These are phyloP conservation scores for Irpex sp. DNA, from an alignment of 1,284 basidiomycete species.

Conservation along the genomic window DNA sequence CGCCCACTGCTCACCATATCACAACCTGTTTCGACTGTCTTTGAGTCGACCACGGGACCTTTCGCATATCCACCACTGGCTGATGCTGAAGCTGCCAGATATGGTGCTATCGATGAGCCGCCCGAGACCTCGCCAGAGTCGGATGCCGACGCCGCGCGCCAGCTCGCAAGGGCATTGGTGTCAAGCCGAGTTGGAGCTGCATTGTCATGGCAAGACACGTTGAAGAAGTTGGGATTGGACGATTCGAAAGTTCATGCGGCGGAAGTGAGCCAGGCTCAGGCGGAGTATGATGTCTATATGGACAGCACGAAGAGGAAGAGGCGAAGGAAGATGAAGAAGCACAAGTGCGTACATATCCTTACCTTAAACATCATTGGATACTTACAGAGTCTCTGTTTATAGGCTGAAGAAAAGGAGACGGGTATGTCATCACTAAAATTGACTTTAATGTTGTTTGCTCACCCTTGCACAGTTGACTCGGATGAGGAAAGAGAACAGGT, in stretches of 20 bases:
- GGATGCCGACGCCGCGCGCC: conserved; percentile 73
- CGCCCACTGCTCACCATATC: conserved; percentile 67
- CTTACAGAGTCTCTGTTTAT: conserved; percentile 13
- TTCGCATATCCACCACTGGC: conserved; percentile 14
- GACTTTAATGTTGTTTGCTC: neutral
- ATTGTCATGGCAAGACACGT: conserved; percentile 59
- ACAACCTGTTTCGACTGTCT: conserved; percentile 51
- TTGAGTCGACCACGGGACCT: conserved; percentile 40
- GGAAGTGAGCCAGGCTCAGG: conserved; percentile 47
- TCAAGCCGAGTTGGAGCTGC: conserved; percentile 58
- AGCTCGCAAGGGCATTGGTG: conserved; percentile 64
- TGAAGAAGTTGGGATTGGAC: conserved; percentile 58
- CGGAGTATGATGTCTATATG: conserved; percentile 60
- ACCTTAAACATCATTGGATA: neutral
- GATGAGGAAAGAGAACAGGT: conserved; percentile 9
- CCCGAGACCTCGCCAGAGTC: conserved; percentile 58
- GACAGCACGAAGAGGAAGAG: conserved; percentile 82
- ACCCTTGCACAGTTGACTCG: conserved; percentile 1
- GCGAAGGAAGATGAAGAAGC: conserved; percentile 88
- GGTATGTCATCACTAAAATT: conserved; percentile 29
- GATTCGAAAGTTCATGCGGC: conserved; percentile 42
- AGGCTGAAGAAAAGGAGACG: conserved; percentile 63
- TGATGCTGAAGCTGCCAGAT: conserved; percentile 12
- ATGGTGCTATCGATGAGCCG: conserved; percentile 42
- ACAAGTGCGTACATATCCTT: conserved; percentile 60